These are phyloP conservation scores for Dillenia suffruticosa DNA, from an alignment of 164 flowering plant genomes.

Conservation along the genomic window DNA sequence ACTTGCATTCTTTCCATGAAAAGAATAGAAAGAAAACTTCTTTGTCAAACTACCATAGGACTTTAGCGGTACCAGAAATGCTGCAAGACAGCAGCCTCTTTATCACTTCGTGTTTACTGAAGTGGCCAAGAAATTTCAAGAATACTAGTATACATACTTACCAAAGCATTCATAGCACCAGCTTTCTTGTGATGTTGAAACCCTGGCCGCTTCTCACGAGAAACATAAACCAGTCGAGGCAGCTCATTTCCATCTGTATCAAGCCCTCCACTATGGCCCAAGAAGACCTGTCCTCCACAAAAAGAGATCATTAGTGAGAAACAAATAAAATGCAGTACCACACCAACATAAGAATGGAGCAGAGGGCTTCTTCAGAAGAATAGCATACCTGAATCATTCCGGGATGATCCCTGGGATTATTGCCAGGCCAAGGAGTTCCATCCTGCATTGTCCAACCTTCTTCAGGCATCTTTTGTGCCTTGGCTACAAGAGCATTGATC, in stretches of 20 bases:
- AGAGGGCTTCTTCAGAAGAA: background rate
- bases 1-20: too few species aligned
- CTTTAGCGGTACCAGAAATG: too few species aligned
- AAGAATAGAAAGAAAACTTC: too few species aligned
- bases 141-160: conserved; percentile 19
- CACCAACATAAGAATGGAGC: background rate
- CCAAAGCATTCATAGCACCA: conserved; percentile 99
- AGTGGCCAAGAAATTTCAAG: too few species aligned
- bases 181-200: conserved; percentile 99
- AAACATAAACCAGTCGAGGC: conserved; percentile 96
- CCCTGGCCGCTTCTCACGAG: conserved; percentile 98
- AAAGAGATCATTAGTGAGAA: conserved; percentile 1
- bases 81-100: too few species aligned
- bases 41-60: too few species aligned
- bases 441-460: conserved; percentile 99
- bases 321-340: background rate
- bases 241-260: conserved; percentile 96
- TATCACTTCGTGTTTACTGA: too few species aligned
- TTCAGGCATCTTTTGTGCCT: conserved; percentile 90
- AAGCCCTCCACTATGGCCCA: conserved; percentile 95
- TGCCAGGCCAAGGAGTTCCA: conserved; percentile 96
- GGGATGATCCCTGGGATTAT: conserved; percentile 95
- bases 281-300: conserved; percentile 57
- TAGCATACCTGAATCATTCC: conserved; percentile 94
- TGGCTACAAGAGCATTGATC: conserved; percentile 88